These are phyloP conservation scores for Saccharomyces hybrid DNA, from an alignment of 1,139 yeast genomes.

Conservation along the genomic window DNA sequence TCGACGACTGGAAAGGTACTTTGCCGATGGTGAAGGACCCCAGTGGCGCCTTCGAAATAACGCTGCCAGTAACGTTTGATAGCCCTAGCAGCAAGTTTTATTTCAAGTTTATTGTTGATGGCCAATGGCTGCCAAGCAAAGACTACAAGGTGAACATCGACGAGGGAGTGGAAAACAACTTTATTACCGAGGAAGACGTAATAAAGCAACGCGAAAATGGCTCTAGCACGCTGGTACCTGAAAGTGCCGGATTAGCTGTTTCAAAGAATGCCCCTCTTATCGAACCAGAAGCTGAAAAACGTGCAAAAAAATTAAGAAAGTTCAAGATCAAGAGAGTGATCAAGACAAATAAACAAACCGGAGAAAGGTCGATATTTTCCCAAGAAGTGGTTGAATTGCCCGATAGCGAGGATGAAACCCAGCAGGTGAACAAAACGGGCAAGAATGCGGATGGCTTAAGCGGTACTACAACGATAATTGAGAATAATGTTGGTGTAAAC, in stretches of 20 bases:
- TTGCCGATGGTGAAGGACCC: slow-evolving; percentile 52
- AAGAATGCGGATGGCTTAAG: not conserved
- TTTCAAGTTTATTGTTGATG: slow-evolving; percentile 72
- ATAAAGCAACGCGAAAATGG: slow-evolving; percentile 4
- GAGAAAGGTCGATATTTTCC: slow-evolving; percentile 33
- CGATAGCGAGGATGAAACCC: slow-evolving; percentile 16
- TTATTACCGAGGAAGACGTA: slow-evolving; percentile 35
- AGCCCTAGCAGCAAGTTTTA: slow-evolving; percentile 38
- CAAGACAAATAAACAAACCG: slow-evolving; percentile 35
- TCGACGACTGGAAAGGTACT: slow-evolving; percentile 65
- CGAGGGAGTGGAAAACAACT: slow-evolving; percentile 57
- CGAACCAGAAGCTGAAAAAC: not conserved
- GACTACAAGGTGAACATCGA: slow-evolving; percentile 41
- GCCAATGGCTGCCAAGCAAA: slow-evolving; percentile 52
- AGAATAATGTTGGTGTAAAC: not conserved
- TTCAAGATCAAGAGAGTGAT: slow-evolving; percentile 33
- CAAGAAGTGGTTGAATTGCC: slow-evolving; percentile 25
- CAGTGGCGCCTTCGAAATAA: slow-evolving; percentile 53
- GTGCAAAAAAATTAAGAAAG: slow-evolving; percentile 20
- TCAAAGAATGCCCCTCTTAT: not conserved
- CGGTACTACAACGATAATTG: not conserved
- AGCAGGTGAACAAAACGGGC: not conserved
- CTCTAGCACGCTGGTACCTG: slow-evolving; percentile 6
- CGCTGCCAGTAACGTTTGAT: slow-evolving; percentile 43
- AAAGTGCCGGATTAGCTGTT: slow-evolving; percentile 5